Evolutionary conservation across 2,329 filamentous ascomycete species (phyloP).

Genomic region (Alternaria solani): DNA sequence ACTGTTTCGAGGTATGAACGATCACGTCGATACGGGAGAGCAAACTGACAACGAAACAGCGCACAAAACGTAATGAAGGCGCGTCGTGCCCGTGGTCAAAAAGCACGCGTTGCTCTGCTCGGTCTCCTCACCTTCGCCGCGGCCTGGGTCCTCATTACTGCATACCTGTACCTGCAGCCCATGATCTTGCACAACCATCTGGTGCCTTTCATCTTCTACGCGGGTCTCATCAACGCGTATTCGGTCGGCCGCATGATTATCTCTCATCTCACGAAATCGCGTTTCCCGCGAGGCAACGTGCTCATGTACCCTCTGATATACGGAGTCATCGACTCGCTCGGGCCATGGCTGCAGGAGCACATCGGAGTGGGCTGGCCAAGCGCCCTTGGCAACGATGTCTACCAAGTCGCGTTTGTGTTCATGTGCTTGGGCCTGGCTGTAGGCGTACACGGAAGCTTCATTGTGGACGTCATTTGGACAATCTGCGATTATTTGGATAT

Average conservation of each 20-base stretch:
- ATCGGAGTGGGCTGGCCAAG: slow-evolving; percentile 57
- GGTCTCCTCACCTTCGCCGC: slow-evolving; percentile 83
- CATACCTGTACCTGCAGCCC: slow-evolving; percentile 86
- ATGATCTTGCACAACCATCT: slow-evolving; percentile 82
- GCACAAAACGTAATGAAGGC: slow-evolving; percentile 84
- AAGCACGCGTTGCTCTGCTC: slow-evolving; percentile 75
- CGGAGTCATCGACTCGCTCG: slow-evolving; percentile 81
- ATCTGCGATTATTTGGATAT: slow-evolving; percentile 99
- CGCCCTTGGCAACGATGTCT: slow-evolving; percentile 66
- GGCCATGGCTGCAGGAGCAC: slow-evolving; percentile 67
- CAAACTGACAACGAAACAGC: slow-evolving; percentile 51
- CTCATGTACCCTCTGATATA: slow-evolving; percentile 78
- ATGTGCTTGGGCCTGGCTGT: slow-evolving; percentile 82
- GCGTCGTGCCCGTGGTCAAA: slow-evolving; percentile 76
- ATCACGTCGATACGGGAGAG: neutral
- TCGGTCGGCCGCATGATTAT: slow-evolving; percentile 95
- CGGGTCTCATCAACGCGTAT: slow-evolving; percentile 91
- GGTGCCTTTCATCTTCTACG: slow-evolving; percentile 88
- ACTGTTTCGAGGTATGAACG: slow-evolving; percentile 69
- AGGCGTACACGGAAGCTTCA: slow-evolving; percentile 96
- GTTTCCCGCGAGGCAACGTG: slow-evolving; percentile 91
- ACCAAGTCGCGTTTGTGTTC: slow-evolving; percentile 92
- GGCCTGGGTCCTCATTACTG: slow-evolving; percentile 77
- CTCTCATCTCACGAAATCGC: slow-evolving; percentile 85
- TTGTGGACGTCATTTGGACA: slow-evolving; percentile 94